These are phyloP conservation scores for Calonectria montana DNA, from an alignment of 2,329 filamentous ascomycete genomes.

Conservation along the genomic window DNA sequence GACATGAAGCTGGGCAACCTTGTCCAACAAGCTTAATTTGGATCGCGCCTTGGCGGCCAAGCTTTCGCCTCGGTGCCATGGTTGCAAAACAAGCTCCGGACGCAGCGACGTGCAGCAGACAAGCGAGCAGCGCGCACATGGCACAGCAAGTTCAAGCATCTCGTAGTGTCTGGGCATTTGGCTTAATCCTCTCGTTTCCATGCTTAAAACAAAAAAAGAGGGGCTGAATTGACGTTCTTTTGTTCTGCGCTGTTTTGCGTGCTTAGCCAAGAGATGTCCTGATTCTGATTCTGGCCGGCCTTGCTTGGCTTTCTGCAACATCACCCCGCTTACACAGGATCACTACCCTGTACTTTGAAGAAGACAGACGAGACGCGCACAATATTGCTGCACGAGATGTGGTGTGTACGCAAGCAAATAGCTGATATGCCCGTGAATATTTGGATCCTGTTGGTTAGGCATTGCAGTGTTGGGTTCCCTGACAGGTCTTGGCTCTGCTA, in stretches of 20 bases:
- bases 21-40: constrained; percentile 28
- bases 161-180: neutral
- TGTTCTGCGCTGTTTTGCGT: neutral
- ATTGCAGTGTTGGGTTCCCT: neutral
- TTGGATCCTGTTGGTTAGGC: neutral
- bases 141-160: constrained; percentile 9
- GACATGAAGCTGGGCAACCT: constrained; percentile 11
- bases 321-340: constrained; percentile 10
- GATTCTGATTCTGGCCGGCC: neutral
- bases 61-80: constrained; percentile 1
- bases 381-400: neutral
- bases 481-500: neutral
- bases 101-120: constrained; percentile 12
- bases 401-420: neutral
- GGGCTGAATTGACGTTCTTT: neutral
- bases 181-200: neutral
- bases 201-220: constrained; percentile 19
- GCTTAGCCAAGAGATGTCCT: constrained; percentile 2
- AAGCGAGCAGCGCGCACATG: constrained; percentile 3
- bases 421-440: neutral
- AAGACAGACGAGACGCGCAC: neutral
- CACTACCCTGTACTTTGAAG: constrained; percentile 3
- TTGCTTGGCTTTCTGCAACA: neutral
- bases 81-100: constrained; percentile 17
- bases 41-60: constrained; percentile 20